phyloP scores from a whole-genome alignment of 805 yeast genomes.

The Danielia reshetovae region DNA sequence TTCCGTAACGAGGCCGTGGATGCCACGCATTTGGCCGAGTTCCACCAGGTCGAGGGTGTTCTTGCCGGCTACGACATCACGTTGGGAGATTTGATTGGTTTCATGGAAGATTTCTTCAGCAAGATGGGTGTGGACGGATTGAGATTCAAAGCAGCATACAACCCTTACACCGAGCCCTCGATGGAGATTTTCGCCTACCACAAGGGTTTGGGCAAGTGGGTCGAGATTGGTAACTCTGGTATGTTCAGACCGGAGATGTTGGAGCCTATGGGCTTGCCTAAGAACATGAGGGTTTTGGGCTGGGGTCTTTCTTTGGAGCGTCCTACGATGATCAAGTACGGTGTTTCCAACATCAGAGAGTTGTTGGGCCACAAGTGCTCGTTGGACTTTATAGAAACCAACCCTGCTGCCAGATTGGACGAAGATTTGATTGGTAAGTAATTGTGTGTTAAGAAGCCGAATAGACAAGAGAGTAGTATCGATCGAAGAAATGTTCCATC shows the following conservation, averaged over 20 bases:
- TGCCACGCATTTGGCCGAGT: slow-evolving; percentile 98
- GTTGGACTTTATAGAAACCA: slow-evolving; percentile 88
- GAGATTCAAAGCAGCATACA: slow-evolving; percentile 97
- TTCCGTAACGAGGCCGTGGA: slow-evolving; percentile 99
- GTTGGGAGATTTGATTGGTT: slow-evolving; percentile 93
- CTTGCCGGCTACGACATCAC: slow-evolving; percentile 94
- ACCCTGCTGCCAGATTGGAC: slow-evolving; percentile 97
- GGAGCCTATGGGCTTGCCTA: slow-evolving; percentile 96
- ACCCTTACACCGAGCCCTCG: slow-evolving; percentile 98
- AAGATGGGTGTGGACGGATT: slow-evolving; percentile 96
- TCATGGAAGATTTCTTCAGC: slow-evolving; percentile 95
- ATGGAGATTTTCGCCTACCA: slow-evolving; percentile 98
- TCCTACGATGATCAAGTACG: slow-evolving; percentile 99
- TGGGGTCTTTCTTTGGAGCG: slow-evolving; percentile 97
- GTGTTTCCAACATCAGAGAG: slow-evolving; percentile 93
- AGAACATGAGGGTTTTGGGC: slow-evolving; percentile 89
- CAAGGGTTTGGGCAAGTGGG: slow-evolving; percentile 93
- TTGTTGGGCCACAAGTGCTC: slow-evolving; percentile 95
- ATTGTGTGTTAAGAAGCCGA: too few relatives aligned
- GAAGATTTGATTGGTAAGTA: slow-evolving; percentile 38
- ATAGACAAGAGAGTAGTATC: too few relatives aligned
- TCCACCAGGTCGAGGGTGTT: slow-evolving; percentile 99
- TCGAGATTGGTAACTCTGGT: slow-evolving; percentile 98
- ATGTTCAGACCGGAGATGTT: slow-evolving; percentile 99
- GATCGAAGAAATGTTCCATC: too few relatives aligned